Conservation (phyloP, 2,329 filamentous ascomycete species). For the Trichoderma endophyticum region DNA sequence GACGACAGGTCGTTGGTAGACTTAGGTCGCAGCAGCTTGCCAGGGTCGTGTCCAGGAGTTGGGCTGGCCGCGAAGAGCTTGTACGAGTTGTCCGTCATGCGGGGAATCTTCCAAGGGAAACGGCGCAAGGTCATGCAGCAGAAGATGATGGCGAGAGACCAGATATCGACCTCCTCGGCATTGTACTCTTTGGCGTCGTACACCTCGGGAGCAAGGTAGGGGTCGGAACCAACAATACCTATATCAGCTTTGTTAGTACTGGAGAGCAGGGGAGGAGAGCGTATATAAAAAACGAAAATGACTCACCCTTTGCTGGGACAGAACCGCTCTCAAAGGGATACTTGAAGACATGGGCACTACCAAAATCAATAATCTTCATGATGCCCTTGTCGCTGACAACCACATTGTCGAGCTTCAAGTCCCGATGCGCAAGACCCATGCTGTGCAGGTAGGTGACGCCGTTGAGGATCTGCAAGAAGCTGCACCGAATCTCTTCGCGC, state of each 20-base stretch:
- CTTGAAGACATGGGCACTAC: constrained; percentile 92
- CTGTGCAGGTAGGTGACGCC: constrained; percentile 93
- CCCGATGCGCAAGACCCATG: constrained; percentile 90
- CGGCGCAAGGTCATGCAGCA: constrained; percentile 96
- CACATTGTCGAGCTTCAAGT: constrained; percentile 96
- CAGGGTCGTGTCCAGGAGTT: constrained; percentile 66
- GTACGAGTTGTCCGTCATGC: constrained; percentile 89
- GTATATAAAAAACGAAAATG: not conserved
- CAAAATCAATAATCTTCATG: constrained; percentile 99
- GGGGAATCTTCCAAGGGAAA: constrained; percentile 96
- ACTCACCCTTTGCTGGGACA: constrained; percentile 38
- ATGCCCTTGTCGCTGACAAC: constrained; percentile 95
- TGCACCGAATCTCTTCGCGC: constrained; percentile 84
- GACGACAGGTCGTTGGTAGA: constrained; percentile 45
- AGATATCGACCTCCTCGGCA: constrained; percentile 89
- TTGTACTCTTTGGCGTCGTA: constrained; percentile 94
- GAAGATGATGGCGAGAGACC: constrained; percentile 97
- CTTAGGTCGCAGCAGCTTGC: constrained; percentile 47
- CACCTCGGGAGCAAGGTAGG: constrained; percentile 94
- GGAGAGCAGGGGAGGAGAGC: not conserved
- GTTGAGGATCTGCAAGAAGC: constrained; percentile 89
- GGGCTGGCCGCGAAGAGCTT: constrained; percentile 87
- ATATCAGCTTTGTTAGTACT: constrained; percentile 18
- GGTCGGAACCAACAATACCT: constrained; percentile 78
- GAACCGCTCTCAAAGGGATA: constrained; percentile 87